Conservation (phyloP, 2,329 filamentous ascomycete genomes). For the Phyllosticta capitalensis region DNA sequence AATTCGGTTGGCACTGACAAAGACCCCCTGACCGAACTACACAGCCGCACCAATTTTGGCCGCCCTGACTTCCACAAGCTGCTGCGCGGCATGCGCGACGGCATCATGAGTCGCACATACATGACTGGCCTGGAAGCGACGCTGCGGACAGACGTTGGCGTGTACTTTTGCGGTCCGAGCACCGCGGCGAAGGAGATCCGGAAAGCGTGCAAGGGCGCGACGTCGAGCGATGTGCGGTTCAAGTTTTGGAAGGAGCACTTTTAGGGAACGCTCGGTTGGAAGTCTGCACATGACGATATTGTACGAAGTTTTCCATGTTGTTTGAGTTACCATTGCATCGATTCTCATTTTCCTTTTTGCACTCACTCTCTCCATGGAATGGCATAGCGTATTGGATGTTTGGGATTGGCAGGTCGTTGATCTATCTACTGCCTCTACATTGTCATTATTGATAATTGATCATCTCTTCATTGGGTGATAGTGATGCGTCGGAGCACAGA, state of each 20-base stretch:
- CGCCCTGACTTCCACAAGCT: conserved; percentile 79
- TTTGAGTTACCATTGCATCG: too few species aligned
- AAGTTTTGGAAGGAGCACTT: conserved; percentile 98
- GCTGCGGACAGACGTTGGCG: conserved; percentile 76
- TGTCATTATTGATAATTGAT: too few species aligned
- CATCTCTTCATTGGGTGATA: too few species aligned
- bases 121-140: conserved; percentile 70
- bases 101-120: conserved; percentile 77
- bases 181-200: conserved; percentile 72
- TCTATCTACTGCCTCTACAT: too few species aligned
- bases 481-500: too few species aligned
- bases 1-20: conserved; percentile 83
- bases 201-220: conserved; percentile 64
- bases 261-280: conserved; percentile 17
- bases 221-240: conserved; percentile 73
- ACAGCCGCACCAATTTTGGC: conserved; percentile 85
- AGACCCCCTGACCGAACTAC: conserved; percentile 88
- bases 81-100: conserved; percentile 76
- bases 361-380: too few species aligned
- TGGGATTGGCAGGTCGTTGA: too few species aligned
- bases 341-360: too few species aligned
- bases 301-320: too few species aligned
- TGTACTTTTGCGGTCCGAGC: conserved; percentile 95
- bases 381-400: too few species aligned
- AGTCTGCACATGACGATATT: too few species aligned